Conservation (phyloP, 2,329 filamentous ascomycete species). For the Ilyonectria sp. region DNA sequence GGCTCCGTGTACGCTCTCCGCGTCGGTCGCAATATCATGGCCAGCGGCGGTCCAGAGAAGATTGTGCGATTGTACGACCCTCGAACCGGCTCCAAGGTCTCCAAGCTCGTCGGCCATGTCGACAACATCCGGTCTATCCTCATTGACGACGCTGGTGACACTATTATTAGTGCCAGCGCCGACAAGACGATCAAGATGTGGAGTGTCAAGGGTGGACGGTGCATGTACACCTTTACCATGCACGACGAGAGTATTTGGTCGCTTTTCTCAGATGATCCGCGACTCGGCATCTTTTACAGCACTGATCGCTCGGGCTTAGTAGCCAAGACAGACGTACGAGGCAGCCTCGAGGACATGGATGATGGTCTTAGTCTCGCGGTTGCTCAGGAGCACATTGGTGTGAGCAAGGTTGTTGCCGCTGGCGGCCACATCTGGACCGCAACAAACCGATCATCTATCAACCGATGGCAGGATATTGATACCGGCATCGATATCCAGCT, state of each 20-base stretch:
- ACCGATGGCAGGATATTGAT: slow-evolving; percentile 90
- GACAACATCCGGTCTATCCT: slow-evolving; percentile 94
- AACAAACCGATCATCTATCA: slow-evolving; percentile 91
- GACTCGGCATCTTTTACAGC: slow-evolving; percentile 93
- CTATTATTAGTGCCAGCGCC: slow-evolving; percentile 92
- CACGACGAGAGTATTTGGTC: slow-evolving; percentile 99
- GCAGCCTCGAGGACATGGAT: slow-evolving; percentile 77
- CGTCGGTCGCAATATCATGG: slow-evolving; percentile 84
- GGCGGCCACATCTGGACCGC: slow-evolving; percentile 91
- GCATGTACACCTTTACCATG: slow-evolving; percentile 99
- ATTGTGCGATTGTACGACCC: slow-evolving; percentile 94
- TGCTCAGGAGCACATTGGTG: slow-evolving; percentile 90
- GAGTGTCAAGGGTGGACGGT: slow-evolving; percentile 94
- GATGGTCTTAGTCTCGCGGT: slow-evolving; percentile 93
- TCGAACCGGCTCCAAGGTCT: slow-evolving; percentile 88
- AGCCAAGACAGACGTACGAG: slow-evolving; percentile 94
- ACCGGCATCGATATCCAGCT: slow-evolving; percentile 80
- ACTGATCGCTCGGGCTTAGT: slow-evolving; percentile 92
- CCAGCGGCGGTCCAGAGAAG: slow-evolving; percentile 94
- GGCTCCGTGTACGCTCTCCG: slow-evolving; percentile 95
- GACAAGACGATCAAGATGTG: slow-evolving; percentile 98
- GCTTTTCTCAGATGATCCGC: slow-evolving; percentile 88
- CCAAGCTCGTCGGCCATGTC: slow-evolving; percentile 96
- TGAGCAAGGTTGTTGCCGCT: slow-evolving; percentile 77
- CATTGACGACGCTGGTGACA: slow-evolving; percentile 90